phyloP scores from a whole-genome alignment of 1,284 basidiomycete genomes.

The Rugosomyces carneus region DNA sequence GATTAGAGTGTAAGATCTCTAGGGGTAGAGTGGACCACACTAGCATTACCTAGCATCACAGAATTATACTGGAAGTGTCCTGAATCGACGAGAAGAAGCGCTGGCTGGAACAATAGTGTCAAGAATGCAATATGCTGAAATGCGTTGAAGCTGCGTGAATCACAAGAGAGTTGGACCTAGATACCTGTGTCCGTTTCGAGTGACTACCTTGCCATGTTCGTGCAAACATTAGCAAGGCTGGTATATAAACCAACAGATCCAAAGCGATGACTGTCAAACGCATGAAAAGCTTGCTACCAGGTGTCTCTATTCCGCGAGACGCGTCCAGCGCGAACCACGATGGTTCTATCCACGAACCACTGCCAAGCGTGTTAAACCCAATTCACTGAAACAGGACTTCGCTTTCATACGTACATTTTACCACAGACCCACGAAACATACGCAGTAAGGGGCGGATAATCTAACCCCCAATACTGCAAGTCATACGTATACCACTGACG shows the following conservation, averaged over 20 bases:
- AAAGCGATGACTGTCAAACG: slow-evolving; percentile 66
- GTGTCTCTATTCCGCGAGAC: slow-evolving; percentile 76
- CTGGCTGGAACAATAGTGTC: slow-evolving; percentile 78
- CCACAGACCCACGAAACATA: slow-evolving; percentile 83
- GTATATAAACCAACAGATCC: slow-evolving; percentile 73
- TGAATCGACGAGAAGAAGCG: slow-evolving; percentile 79
- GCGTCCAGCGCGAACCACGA: slow-evolving; percentile 69
- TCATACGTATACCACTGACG: slow-evolving; percentile 85
- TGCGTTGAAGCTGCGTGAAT: background rate
- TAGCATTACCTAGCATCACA: slow-evolving; percentile 71
- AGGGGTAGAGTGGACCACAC: slow-evolving; percentile 16
- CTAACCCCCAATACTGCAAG: slow-evolving; percentile 85
- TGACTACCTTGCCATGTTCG: slow-evolving; percentile 57
- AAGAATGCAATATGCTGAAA: slow-evolving; percentile 63
- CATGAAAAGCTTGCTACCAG: slow-evolving; percentile 73
- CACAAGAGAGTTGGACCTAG: too few relatives aligned
- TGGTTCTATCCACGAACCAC: slow-evolving; percentile 63
- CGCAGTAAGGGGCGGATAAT: slow-evolving; percentile 90
- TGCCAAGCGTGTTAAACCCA: slow-evolving; percentile 23
- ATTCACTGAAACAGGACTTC: slow-evolving; percentile 1
- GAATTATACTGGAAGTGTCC: slow-evolving; percentile 95
- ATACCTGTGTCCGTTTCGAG: slow-evolving; percentile 68
- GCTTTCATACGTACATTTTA: slow-evolving; percentile 39
- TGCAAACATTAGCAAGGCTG: slow-evolving; percentile 62
- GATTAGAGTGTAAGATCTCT: slow-evolving; percentile 1